Percentiles rank a stretch among this genome's conserved stretches.
Conservation (phyloP, 2,329 filamentous ascomycete species). For the Neopestalotiopsis sp. region DNA sequence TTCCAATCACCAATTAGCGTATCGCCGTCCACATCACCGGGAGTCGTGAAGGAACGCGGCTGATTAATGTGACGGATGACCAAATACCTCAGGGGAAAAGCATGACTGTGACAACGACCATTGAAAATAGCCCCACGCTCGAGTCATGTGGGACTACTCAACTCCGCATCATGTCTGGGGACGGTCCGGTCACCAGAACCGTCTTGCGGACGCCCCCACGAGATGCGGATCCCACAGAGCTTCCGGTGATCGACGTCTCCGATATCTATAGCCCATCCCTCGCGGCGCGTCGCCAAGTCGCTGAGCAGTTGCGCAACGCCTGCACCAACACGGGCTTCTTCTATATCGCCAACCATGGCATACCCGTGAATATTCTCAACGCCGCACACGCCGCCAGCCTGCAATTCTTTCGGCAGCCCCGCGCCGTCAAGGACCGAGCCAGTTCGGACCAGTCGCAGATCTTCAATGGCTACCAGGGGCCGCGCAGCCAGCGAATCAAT, state of each 20-base stretch:
- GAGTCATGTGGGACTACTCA: slow-evolving; percentile 23
- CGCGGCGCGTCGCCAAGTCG: slow-evolving; percentile 43
- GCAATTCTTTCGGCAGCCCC: slow-evolving; percentile 32
- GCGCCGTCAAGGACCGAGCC: slow-evolving; percentile 30
- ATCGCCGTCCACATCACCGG: neutral
- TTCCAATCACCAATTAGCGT: too few relatives aligned
- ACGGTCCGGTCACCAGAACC: slow-evolving; percentile 29
- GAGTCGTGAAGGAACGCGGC: neutral
- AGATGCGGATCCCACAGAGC: slow-evolving; percentile 33
- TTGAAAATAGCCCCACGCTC: neutral
- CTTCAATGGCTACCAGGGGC: slow-evolving; percentile 46
- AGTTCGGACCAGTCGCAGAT: slow-evolving; percentile 42
- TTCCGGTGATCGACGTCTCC: slow-evolving; percentile 51
- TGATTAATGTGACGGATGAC: neutral
- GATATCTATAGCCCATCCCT: slow-evolving; percentile 41
- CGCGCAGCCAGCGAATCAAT: slow-evolving; percentile 33
- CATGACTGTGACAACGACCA: neutral
- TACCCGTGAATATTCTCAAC: slow-evolving; percentile 35
- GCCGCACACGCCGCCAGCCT: slow-evolving; percentile 30
- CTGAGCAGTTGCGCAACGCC: slow-evolving; percentile 45
- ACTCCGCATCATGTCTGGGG: slow-evolving; percentile 32
- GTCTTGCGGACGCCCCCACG: slow-evolving; percentile 30
- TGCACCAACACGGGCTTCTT: slow-evolving; percentile 50
- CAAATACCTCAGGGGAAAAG: neutral
- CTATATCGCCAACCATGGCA: slow-evolving; percentile 42